Evolutionary conservation across 2,329 filamentous ascomycete genomes (phyloP).

Genomic region (Exophiala sideris): DNA sequence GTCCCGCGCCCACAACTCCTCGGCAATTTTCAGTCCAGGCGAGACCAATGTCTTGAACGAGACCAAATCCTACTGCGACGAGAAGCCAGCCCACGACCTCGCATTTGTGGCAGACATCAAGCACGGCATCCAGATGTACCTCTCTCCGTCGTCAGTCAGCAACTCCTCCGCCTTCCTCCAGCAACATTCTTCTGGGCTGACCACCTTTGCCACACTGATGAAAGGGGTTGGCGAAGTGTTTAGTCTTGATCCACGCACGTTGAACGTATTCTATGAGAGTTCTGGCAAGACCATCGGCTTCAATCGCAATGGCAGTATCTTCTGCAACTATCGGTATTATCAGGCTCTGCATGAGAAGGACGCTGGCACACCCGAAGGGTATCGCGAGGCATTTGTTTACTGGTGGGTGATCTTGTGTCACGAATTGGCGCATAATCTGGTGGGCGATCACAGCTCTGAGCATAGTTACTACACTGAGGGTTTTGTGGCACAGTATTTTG

Average conservation of each 20-base stretch:
- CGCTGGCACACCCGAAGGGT: constrained; percentile 41
- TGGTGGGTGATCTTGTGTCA: constrained; percentile 97
- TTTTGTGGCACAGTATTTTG: constrained; percentile 30
- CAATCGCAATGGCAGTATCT: constrained; percentile 80
- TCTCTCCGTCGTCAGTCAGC: constrained; percentile 54
- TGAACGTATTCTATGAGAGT: constrained; percentile 88
- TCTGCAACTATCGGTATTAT: constrained; percentile 91
- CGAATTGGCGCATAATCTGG: constrained; percentile 92
- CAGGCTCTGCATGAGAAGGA: constrained; percentile 66
- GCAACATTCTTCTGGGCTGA: constrained; percentile 60
- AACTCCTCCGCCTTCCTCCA: constrained; percentile 55
- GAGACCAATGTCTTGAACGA: constrained; percentile 72
- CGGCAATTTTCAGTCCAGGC: constrained; percentile 68
- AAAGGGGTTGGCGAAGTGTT: constrained; percentile 70
- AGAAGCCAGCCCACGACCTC: constrained; percentile 69
- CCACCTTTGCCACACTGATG: constrained; percentile 66
- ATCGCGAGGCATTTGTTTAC: constrained; percentile 70
- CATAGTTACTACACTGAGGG: constrained; percentile 73
- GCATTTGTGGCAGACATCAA: constrained; percentile 66
- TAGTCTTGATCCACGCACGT: constrained; percentile 60
- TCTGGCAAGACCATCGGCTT: constrained; percentile 83
- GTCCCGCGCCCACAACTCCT: constrained; percentile 72
- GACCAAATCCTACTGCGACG: constrained; percentile 82
- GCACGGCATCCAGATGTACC: constrained; percentile 70
- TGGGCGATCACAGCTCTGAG: constrained; percentile 69